phyloP scores from a whole-genome alignment of 495 filamentous ascomycete genomes.

The Thermochaetoides thermophila region DNA sequence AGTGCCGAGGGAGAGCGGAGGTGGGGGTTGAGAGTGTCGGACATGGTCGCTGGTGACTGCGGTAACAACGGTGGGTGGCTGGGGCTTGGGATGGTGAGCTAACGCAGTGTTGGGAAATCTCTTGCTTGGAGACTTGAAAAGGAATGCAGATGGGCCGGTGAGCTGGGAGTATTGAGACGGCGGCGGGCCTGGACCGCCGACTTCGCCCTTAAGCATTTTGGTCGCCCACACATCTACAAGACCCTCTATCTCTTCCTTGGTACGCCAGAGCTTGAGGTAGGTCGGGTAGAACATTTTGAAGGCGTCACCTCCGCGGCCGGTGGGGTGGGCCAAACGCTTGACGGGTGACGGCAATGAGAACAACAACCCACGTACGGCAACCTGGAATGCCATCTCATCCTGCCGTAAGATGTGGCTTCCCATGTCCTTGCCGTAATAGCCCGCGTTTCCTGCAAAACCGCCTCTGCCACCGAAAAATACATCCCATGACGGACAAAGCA shows the following conservation, averaged over 20 bases:
- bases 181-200: constrained; percentile 11
- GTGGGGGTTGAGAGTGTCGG: constrained; percentile 10
- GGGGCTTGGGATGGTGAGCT: background rate
- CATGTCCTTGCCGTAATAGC: constrained; percentile 33
- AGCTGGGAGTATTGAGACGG: constrained; percentile 7
- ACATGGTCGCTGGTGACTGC: constrained; percentile 4
- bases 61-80: no score
- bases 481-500: constrained; percentile 50
- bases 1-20: constrained; percentile 37
- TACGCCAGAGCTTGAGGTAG: constrained; percentile 58
- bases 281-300: constrained; percentile 82
- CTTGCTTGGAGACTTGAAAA: constrained; percentile 18
- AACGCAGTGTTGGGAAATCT: constrained; percentile 1
- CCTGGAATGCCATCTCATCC: constrained; percentile 83
- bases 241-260: constrained; percentile 62
- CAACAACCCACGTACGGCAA: constrained; percentile 67
- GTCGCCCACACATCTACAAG: constrained; percentile 53
- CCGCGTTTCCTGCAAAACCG: constrained; percentile 25
- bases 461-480: constrained; percentile 36
- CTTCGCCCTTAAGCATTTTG: constrained; percentile 36
- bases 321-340: constrained; percentile 40
- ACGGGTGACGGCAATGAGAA: constrained; percentile 78
- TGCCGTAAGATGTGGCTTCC: constrained; percentile 65
- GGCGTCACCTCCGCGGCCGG: constrained; percentile 36
- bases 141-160: constrained; percentile 27